These are phyloP conservation scores for Fomitopsis serialis DNA, from an alignment of 768 basidiomycete species.

Conservation along the genomic window DNA sequence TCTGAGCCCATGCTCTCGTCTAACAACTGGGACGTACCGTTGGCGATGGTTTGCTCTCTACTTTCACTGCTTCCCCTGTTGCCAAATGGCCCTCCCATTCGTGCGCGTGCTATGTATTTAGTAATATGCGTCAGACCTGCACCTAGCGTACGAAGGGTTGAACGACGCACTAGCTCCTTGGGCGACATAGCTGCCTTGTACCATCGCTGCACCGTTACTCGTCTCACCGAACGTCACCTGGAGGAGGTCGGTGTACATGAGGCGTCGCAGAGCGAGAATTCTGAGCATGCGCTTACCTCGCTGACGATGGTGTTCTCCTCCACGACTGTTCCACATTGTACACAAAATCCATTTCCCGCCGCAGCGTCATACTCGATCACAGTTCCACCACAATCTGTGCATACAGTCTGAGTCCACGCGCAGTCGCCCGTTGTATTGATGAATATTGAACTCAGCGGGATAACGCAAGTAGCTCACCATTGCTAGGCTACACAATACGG, in stretches of 20 bases:
- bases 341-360: constrained; percentile 82
- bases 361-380: constrained; percentile 83
- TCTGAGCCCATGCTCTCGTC: background rate
- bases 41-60: constrained; percentile 86
- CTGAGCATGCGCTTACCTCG: constrained; percentile 38
- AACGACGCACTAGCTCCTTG: constrained; percentile 78
- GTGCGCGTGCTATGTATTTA: constrained; percentile 57
- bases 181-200: constrained; percentile 89
- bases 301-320: constrained; percentile 93
- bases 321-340: constrained; percentile 82
- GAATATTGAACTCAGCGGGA: background rate
- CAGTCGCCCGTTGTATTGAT: background rate
- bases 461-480: background rate
- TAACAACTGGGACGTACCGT: constrained; percentile 46
- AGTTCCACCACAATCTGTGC: constrained; percentile 75
- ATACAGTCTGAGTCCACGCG: constrained; percentile 37
- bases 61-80: constrained; percentile 77
- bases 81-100: constrained; percentile 79
- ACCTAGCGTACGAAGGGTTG: background rate
- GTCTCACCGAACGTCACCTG: constrained; percentile 90
- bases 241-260: background rate
- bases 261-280: background rate
- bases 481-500: no score
- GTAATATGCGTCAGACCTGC: background rate
- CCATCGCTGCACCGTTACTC: constrained; percentile 87